These are phyloP conservation scores for Trichoderma gamsii DNA, from an alignment of 495 filamentous ascomycete species.

Conservation along the genomic window DNA sequence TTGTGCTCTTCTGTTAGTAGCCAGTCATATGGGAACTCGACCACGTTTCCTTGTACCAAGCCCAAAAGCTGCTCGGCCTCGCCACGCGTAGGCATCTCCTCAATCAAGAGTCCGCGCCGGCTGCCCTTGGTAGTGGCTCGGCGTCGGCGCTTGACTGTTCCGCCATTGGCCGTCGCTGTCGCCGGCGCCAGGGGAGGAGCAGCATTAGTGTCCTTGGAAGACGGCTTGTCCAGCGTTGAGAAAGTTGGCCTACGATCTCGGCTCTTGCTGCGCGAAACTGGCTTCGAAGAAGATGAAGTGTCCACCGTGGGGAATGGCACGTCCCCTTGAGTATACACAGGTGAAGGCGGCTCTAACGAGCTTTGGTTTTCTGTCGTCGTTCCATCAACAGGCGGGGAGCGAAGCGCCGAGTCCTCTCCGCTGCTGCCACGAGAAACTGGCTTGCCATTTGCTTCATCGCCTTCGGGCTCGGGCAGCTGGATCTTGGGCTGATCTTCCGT, in stretches of 20 bases:
- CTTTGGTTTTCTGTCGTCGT: not conserved
- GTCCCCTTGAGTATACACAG: conserved; percentile 24
- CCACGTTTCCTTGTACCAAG: conserved; percentile 80
- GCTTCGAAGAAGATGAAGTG: not conserved
- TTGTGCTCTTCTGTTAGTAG: conserved; percentile 81
- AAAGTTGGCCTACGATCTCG: conserved; percentile 41
- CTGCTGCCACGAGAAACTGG: not conserved
- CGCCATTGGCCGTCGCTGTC: conserved; percentile 15
- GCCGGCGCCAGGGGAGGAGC: conserved; percentile 19
- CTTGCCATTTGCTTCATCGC: not conserved
- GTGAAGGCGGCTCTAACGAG: conserved; percentile 20
- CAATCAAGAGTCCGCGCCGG: conserved; percentile 55
- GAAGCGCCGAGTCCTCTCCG: not conserved
- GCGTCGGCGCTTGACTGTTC: conserved; percentile 48
- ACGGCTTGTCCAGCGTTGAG: conserved; percentile 36
- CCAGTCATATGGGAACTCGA: conserved; percentile 94
- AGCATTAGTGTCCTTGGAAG: conserved; percentile 25
- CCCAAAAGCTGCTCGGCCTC: conserved; percentile 77
- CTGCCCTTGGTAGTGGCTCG: conserved; percentile 72
- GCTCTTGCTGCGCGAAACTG: conserved; percentile 24
- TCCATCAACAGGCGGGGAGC: not conserved
- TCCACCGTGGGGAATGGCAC: conserved; percentile 30
- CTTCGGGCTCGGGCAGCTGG: conserved; percentile 16
- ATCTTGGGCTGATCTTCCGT: conserved; percentile 25
- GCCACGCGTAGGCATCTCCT: conserved; percentile 56